A percentile compares a stretch with the other conserved stretches of the same genome.
These are phyloP conservation scores for Viola pubescens DNA, from an alignment of 441 rosid genomes.

Conservation along the genomic window DNA sequence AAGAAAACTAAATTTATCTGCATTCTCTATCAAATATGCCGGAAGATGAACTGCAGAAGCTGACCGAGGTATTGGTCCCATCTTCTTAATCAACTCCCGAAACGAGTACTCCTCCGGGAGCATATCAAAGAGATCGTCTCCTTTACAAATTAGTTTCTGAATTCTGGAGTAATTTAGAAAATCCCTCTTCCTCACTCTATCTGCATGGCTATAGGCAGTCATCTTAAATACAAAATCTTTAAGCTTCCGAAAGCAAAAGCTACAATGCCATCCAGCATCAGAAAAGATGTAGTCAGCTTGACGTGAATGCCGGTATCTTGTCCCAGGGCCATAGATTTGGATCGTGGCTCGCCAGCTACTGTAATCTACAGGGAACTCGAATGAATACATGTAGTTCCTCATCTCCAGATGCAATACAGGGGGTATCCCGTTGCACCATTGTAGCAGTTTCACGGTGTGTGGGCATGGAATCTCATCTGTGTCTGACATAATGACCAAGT, in stretches of 20 bases:
- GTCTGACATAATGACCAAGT: conserved; percentile 69
- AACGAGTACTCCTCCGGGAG: conserved; percentile 79
- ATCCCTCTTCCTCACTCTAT: conserved; percentile 47
- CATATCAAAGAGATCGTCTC: conserved; percentile 75
- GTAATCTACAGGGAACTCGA: conserved; percentile 83
- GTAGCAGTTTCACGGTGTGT: conserved; percentile 59
- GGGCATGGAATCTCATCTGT: conserved; percentile 86
- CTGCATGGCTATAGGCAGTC: conserved; percentile 89
- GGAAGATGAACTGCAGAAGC: conserved; percentile 86
- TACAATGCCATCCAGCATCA: conserved; percentile 93
- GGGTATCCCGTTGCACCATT: conserved; percentile 84
- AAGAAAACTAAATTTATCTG: conserved; percentile 59
- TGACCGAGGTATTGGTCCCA: conserved; percentile 62
- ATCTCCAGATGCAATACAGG: conserved; percentile 63
- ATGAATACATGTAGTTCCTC: conserved; percentile 78
- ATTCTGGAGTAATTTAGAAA: conserved; percentile 45
- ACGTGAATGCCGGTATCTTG: conserved; percentile 65
- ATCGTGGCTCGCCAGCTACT: conserved; percentile 78
- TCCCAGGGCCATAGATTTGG: conserved; percentile 38
- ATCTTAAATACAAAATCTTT: conserved; percentile 63
- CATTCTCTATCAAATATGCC: conserved; percentile 63
- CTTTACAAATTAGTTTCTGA: conserved; percentile 56
- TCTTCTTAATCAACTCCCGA: conserved; percentile 60
- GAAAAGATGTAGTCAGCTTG: conserved; percentile 54
- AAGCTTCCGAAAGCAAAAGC: conserved; percentile 66